Conservation (phyloP, 2,329 filamentous ascomycete genomes). For the Zalaria obscura region DNA sequence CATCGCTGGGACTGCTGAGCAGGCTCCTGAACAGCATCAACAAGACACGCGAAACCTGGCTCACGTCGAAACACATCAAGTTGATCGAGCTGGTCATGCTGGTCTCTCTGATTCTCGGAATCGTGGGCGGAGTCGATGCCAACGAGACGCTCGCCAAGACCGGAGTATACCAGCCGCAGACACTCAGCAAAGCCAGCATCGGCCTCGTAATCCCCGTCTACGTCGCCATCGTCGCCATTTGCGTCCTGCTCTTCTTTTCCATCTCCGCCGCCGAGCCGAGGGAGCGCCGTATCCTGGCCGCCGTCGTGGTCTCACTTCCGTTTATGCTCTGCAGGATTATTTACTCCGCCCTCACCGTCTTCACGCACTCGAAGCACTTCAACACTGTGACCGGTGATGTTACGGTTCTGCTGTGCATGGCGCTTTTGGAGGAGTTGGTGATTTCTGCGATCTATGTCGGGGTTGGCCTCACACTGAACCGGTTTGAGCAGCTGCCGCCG, state of each 20-base stretch:
- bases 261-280: constrained; percentile 3
- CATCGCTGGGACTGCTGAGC: constrained; percentile 11
- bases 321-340: constrained; percentile 21
- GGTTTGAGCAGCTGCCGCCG: too few species aligned
- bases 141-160: constrained; percentile 2
- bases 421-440: constrained; percentile 1
- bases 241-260: constrained; percentile 2
- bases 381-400: constrained; percentile 1
- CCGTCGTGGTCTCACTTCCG: constrained; percentile 12
- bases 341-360: constrained; percentile 14
- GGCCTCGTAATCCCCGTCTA: constrained; percentile 8
- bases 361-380: constrained; percentile 7
- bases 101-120: constrained; percentile 12
- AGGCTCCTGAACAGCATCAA: constrained; percentile 8
- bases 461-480: constrained; percentile 2
- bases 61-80: constrained; percentile 8
- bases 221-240: constrained; percentile 9
- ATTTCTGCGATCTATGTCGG: constrained; percentile 1
- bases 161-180: constrained; percentile 8
- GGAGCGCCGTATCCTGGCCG: constrained; percentile 8
- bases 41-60: constrained; percentile 2
- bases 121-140: constrained; percentile 11
- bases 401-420: constrained; percentile 3
- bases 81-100: constrained; percentile 10
- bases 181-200: constrained; percentile 8